Evolutionary conservation across 2,329 filamentous ascomycete species (phyloP).

Genomic region (Cladosporium sp.): DNA sequence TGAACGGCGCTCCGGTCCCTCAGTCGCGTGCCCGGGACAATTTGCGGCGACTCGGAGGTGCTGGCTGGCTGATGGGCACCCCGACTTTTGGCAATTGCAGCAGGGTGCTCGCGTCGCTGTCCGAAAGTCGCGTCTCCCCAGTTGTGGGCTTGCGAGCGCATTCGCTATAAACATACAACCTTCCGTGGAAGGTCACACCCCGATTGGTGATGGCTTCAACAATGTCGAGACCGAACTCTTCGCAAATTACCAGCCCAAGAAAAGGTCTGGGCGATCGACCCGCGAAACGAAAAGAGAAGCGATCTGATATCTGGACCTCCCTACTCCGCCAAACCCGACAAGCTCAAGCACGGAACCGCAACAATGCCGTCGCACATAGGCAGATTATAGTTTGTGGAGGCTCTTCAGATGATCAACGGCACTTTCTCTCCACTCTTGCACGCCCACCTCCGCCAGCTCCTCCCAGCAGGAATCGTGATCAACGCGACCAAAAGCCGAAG

Average conservation of each 20-base stretch:
- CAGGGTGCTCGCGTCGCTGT: neutral
- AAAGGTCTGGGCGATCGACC: conserved; percentile 1
- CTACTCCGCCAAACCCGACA: conserved; percentile 30
- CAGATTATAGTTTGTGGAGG: conserved; percentile 28
- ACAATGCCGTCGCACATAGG: conserved; percentile 26
- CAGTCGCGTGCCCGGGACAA: neutral
- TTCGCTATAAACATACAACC: neutral
- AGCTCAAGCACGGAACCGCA: conserved; percentile 29
- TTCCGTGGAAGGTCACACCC: neutral
- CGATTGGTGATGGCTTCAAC: conserved; percentile 1
- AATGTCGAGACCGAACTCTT: neutral
- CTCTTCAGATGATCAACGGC: conserved; percentile 26
- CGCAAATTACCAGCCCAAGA: conserved; percentile 1
- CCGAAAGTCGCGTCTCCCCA: neutral
- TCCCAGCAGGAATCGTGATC: conserved; percentile 17
- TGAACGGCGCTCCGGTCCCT: too few species aligned
- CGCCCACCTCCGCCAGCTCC: conserved; percentile 25
- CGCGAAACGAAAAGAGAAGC: conserved; percentile 20
- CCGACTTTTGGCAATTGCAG: neutral
- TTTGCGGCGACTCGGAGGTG: conserved; percentile 2
- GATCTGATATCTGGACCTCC: conserved; percentile 29
- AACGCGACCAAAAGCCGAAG: conserved; percentile 17
- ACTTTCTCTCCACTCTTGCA: conserved; percentile 23
- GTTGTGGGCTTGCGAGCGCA: neutral
- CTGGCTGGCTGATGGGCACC: neutral